Base-by-base conservation (phyloP, 208 protist species). In the Leishmania turanica region DNA sequence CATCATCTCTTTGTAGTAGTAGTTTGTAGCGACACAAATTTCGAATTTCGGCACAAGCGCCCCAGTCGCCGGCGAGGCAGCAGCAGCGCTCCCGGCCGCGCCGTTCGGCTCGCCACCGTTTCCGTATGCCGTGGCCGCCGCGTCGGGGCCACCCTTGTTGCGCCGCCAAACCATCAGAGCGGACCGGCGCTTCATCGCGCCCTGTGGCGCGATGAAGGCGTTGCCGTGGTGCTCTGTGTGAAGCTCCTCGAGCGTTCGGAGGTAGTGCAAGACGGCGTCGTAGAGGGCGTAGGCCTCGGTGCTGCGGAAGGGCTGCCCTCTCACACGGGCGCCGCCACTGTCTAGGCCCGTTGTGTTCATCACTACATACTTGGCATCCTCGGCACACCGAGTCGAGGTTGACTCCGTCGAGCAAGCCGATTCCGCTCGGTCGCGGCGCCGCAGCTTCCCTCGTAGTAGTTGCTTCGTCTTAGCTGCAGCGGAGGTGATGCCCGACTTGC, bases 211-310 rank as follows among this genome's bases (percentile, higher is more conserved):
- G 19, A 78, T 27, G 51, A 75, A 81, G 51, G 34, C 40, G 56
- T 64, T 78, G 51, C 84, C 80, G 0, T 80, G 40, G 77, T 84
- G 77, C 83, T 87, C 75, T 54, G 58, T 76, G 80, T 77, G 82
- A 45, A 88, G 71, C 40, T 86, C 82, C 40, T 79, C 78, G 37
- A 88, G 64, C 24, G 78, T 85, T 72, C 65, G 68, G 31, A 94
- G 82, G 84, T 94, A 94, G 70, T 89, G 73, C 45, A 70, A 82
- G 27, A 92, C 81, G 71, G 88, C 89, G 73, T 94, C 91, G 83
- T 90, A 94, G 49, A 94, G 77, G 17, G 89, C 89, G 60, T 87
- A 91, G 11, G 81, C 84, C 81, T 94, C 91, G 9, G 78, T 53
- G 5, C 77, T 66, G 40, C 79, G 64, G 75, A 92, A 92, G 13